Base-by-base conservation (phyloP, 2,329 filamentous ascomycete genomes). In the Xylaria sp. region DNA sequence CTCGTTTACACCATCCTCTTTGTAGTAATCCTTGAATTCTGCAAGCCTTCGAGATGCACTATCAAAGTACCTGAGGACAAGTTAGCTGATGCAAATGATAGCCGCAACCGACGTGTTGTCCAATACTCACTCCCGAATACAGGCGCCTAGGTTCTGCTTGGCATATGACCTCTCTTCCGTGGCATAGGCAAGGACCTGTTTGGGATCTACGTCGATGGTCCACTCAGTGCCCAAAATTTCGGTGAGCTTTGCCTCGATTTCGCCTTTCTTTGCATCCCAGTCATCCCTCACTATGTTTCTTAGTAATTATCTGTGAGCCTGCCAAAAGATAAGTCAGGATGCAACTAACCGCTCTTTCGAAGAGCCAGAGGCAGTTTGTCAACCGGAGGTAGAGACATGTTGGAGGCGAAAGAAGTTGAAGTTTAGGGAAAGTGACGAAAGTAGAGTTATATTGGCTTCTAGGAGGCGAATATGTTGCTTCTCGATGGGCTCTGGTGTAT, bases 341-440 rank as follows among this genome's bases (percentile, higher is more conserved):
- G 20, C 2, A 39, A 77, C 78, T 73, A 74, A 87, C 86, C 74
- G 76, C 87, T 85, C 79, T 86, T 88, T 76, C 85, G 84, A 52
- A 84, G 74, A 39, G 82, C 83, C 70, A 88, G 83, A 44, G 85
- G 81, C 12, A 88, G 79, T 78, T 85, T 88, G 70, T 83, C 85
- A 54, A 80, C 81, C 8, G 85, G 84, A 9, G 83, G 80, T 58
- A 85, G 81, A 66, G 74, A 73, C 80, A 82, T 81, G 59, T 10
- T 76, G 74, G 62, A 54, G 59, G 59, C 62, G 39, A 60, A 51
- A 41, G 37, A 20, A 28, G n/a, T n/a, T 12, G 23, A 52, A 31
- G 4, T 10, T 34, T 58, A 10, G 8, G 5, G 13, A 28, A 46
- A 34, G 8, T 41, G 31, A 7, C 1, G 25, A 60, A 25, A 39